Percentiles rank a stretch among this genome's conserved stretches.
Evolutionary conservation across 2,329 filamentous ascomycete species (phyloP).

Genomic region (Cercospora citrullina): DNA sequence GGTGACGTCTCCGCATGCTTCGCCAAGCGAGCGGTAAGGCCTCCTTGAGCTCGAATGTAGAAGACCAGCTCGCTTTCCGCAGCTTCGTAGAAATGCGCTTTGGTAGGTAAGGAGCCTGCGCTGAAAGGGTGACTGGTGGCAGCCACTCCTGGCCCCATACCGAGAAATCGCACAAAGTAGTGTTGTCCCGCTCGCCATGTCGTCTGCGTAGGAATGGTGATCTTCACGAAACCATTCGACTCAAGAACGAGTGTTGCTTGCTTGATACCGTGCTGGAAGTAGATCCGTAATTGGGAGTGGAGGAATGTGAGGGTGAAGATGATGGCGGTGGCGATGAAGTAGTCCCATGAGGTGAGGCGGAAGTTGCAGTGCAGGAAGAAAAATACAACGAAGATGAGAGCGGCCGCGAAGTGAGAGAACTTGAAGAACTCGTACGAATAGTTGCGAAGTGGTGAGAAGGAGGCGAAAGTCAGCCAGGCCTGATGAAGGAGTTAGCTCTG

Average conservation of each 20-base stretch:
- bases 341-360: slow-evolving; percentile 56
- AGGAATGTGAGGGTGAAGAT: slow-evolving; percentile 53
- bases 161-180: slow-evolving; percentile 56
- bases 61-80: slow-evolving; percentile 50
- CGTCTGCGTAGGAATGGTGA: slow-evolving; percentile 48
- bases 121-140: slow-evolving; percentile 58
- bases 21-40: slow-evolving; percentile 53
- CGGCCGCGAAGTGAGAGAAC: slow-evolving; percentile 55
- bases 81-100: slow-evolving; percentile 23
- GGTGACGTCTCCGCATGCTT: slow-evolving; percentile 37
- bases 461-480: slow-evolving; percentile 54
- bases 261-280: slow-evolving; percentile 53
- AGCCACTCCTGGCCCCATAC: slow-evolving; percentile 44
- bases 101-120: slow-evolving; percentile 51
- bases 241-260: slow-evolving; percentile 46
- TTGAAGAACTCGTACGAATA: slow-evolving; percentile 64
- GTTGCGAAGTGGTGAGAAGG: slow-evolving; percentile 53
- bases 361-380: slow-evolving; percentile 63
- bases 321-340: slow-evolving; percentile 59
- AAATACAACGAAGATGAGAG: slow-evolving; percentile 57
- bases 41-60: slow-evolving; percentile 53
- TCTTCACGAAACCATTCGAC: slow-evolving; percentile 45
- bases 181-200: slow-evolving; percentile 57
- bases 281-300: slow-evolving; percentile 50
- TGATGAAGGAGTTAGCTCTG: neutral